These are phyloP conservation scores for Colletotrichum costaricense DNA, from an alignment of 2,329 filamentous ascomycete genomes.

Conservation along the genomic window DNA sequence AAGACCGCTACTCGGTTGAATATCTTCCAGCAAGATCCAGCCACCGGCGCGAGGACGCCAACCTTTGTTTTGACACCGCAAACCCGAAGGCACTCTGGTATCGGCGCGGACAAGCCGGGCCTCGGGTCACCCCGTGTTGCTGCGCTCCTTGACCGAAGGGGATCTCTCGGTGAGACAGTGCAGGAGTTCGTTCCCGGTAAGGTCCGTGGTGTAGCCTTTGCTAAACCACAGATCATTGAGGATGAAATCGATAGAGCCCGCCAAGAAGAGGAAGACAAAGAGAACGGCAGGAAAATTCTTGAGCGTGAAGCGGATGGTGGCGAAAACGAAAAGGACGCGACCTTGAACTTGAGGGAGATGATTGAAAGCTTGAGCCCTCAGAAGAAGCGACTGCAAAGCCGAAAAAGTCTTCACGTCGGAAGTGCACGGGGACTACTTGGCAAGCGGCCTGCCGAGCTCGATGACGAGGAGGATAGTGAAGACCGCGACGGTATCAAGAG, in stretches of 20 bases:
- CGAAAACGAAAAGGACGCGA: slow-evolving; percentile 69
- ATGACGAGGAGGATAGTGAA: slow-evolving; percentile 69
- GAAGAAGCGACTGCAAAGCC: slow-evolving; percentile 72
- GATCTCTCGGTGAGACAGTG: slow-evolving; percentile 76
- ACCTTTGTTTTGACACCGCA: slow-evolving; percentile 73
- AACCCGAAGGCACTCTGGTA: slow-evolving; percentile 69
- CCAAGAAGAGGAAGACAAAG: slow-evolving; percentile 69
- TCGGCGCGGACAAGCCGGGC: slow-evolving; percentile 77
- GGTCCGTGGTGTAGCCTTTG: slow-evolving; percentile 67
- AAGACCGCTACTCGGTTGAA: slow-evolving; percentile 26
- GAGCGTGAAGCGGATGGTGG: slow-evolving; percentile 62
- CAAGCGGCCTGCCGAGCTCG: slow-evolving; percentile 79
- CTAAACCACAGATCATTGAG: slow-evolving; percentile 72
- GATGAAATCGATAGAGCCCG: slow-evolving; percentile 72
- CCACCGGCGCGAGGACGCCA: slow-evolving; percentile 69
- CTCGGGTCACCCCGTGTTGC: slow-evolving; percentile 81
- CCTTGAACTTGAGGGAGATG: slow-evolving; percentile 78
- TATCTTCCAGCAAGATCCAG: slow-evolving; percentile 65
- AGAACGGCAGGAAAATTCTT: slow-evolving; percentile 67
- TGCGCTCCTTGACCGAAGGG: slow-evolving; percentile 76
- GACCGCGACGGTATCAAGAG: slow-evolving; percentile 74
- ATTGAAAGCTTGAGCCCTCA: slow-evolving; percentile 83
- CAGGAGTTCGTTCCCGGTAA: slow-evolving; percentile 70
- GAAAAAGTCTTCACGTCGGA: slow-evolving; percentile 82
- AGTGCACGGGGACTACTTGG: slow-evolving; percentile 79